phyloP scores from a whole-genome alignment of 108 stramenopile species.

The Nitzschia sp. region DNA sequence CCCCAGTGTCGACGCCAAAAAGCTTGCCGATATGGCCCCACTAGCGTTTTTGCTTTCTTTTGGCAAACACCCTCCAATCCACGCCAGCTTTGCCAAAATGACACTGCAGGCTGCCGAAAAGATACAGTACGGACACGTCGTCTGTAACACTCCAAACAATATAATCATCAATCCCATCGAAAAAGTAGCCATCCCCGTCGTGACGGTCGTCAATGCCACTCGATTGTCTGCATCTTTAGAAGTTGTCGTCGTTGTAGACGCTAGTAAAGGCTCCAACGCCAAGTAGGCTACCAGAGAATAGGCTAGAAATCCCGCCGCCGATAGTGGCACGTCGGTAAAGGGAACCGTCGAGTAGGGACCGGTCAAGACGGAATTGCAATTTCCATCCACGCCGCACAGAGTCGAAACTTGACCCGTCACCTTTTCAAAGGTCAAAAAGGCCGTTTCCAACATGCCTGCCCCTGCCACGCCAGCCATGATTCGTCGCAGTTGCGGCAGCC shows the following conservation, averaged over 20 bases:
- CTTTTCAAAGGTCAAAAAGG: conserved; percentile 73
- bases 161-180: conserved; percentile 84
- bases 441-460: conserved; percentile 73
- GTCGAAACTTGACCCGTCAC: conserved; percentile 7
- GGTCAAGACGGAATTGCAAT: conserved; percentile 55
- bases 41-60: background rate
- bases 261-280: conserved; percentile 41
- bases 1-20: conserved; percentile 21
- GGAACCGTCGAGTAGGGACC: conserved; percentile 77
- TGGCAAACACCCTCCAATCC: conserved; percentile 26
- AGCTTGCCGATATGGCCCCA: conserved; percentile 17
- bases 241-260: background rate
- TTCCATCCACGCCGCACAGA: conserved; percentile 22
- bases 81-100: conserved; percentile 53
- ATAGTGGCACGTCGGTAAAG: conserved; percentile 58
- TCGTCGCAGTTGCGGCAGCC: no score
- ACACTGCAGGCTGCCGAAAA: conserved; percentile 70
- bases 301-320: conserved; percentile 63
- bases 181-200: conserved; percentile 91
- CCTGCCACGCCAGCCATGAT: conserved; percentile 59
- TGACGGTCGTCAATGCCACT: conserved; percentile 60
- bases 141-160: conserved; percentile 70
- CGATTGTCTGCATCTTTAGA: conserved; percentile 51
- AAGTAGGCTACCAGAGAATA: conserved; percentile 55
- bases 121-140: conserved; percentile 84